Conservation (phyloP, 257 asterid species). For the Schizonepeta tenuifolia region DNA sequence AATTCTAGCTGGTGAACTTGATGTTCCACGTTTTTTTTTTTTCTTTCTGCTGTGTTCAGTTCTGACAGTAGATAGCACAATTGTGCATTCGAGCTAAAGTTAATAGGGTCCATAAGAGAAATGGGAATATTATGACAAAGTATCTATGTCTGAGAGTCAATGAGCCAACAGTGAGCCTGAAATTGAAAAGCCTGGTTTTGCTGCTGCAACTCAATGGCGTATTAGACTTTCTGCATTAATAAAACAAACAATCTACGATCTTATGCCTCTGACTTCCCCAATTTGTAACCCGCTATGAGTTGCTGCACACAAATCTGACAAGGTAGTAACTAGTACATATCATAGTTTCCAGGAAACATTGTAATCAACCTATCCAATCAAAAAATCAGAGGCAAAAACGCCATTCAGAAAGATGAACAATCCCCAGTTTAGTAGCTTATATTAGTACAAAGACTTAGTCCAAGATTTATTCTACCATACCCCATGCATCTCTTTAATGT, state of each 20-base stretch:
- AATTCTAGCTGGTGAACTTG: conserved; percentile 1
- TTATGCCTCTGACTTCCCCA: not conserved
- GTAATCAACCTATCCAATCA: not conserved
- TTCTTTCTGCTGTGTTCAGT: not conserved
- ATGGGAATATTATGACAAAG: not conserved
- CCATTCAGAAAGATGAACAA: not conserved
- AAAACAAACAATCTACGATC: not conserved
- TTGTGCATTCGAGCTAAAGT: not conserved
- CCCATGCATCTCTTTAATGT: not conserved
- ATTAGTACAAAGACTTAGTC: not conserved
- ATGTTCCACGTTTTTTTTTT: not conserved
- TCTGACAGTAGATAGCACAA: not conserved
- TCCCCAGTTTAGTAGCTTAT: not conserved
- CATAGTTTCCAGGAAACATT: conserved; percentile 9
- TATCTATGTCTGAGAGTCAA: not conserved
- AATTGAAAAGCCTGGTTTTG: not conserved
- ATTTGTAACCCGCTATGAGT: not conserved
- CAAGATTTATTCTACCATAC: not conserved
- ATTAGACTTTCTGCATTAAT: not conserved
- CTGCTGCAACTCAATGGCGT: not conserved
- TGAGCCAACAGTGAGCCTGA: not conserved
- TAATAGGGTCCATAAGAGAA: not conserved
- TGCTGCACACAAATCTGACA: not conserved
- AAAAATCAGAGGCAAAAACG: conserved; percentile 13
- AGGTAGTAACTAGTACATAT: too few relatives aligned